Base-by-base conservation (phyloP, 2,329 filamentous ascomycete species). In the Claviceps monticola region DNA sequence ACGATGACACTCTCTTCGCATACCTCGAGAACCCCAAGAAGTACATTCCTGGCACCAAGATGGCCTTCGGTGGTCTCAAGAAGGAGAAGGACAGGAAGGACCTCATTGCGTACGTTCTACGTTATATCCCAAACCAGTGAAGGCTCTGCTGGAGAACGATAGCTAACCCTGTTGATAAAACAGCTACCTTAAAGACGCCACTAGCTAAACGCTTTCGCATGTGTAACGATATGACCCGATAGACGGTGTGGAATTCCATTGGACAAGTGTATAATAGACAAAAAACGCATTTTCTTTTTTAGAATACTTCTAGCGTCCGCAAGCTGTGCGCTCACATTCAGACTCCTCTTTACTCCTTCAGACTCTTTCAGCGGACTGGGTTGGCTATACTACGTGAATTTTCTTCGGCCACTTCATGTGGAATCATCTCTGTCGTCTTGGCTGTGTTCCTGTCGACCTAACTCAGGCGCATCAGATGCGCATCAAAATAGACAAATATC, bases 21-120 rank as follows among this genome's bases (percentile, higher is more conserved):
- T 98, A 98, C 84, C 90, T 98, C 67, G 93, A 98, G 83, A 97
- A 97, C 86, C 93, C 93, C 76, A 98, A 98, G 86, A 97, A 97
- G 82, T 98, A 90, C 83, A 96, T 98, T 60, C 93, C 93, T 63
- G 93, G 93, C 64, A 98, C 93, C 78, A 98, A 97, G 88, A 98
- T 98, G 93, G 93, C 93, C 66, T 98, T 97, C 71, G 93, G 93
- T 76, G 93, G 93, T 73, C 82, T 98, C 69, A 98, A 98, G 90
- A 98, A 98, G 88, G 82, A 83, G 69, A 97, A 97, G 87, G 93
- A 97, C 79, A 83, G 93, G 72, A 95, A 97, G 73, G 91, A 98
- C 74, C 80, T 98, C 66, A 95, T 98, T 82, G 89, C 88, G 85
- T 91, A 86, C 65, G 85, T 80, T 23, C 17, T 21, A 7, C 23